Evolutionary conservation across 2,329 filamentous ascomycete species (phyloP).

Genomic region (Xylariaceae sp.): DNA sequence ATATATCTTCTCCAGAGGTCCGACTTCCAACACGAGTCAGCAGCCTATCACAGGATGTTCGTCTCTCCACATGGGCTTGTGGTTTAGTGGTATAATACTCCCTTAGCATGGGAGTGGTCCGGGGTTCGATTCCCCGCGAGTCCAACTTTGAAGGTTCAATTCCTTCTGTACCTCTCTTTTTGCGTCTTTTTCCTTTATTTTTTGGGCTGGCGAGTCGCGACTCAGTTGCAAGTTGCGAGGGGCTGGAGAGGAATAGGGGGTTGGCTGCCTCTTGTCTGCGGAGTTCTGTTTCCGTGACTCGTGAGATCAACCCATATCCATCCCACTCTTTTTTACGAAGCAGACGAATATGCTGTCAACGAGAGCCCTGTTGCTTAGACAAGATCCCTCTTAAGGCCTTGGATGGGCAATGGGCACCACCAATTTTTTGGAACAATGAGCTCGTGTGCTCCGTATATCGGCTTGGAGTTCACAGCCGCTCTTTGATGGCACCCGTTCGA

Average conservation of each 20-base stretch:
- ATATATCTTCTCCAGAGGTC: background rate
- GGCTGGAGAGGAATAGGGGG: too few relatives aligned
- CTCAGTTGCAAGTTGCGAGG: too few relatives aligned
- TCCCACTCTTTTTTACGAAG: too few relatives aligned
- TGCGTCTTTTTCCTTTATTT: background rate
- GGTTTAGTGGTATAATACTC: conserved; percentile 26
- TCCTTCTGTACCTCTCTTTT: background rate
- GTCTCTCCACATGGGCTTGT: conserved; percentile 17
- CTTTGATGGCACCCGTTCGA: conserved; percentile 18
- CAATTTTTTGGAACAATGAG: conserved; percentile 15
- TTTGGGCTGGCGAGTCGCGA: too few relatives aligned
- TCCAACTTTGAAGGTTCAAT: conserved; percentile 12
- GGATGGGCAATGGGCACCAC: conserved; percentile 12
- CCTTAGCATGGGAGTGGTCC: conserved; percentile 27
- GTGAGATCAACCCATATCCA: too few relatives aligned
- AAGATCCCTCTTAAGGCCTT: background rate
- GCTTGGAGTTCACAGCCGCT: conserved; percentile 18
- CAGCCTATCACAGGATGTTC: background rate
- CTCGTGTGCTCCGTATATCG: conserved; percentile 9
- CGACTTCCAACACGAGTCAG: background rate
- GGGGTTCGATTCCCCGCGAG: conserved; percentile 27
- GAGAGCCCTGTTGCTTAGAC: background rate
- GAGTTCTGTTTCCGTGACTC: too few relatives aligned
- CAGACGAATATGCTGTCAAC: background rate
- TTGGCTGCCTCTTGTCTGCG: too few relatives aligned